Base-by-base conservation (phyloP, 495 filamentous ascomycete species). In the Pseudevernia furfuracea region DNA sequence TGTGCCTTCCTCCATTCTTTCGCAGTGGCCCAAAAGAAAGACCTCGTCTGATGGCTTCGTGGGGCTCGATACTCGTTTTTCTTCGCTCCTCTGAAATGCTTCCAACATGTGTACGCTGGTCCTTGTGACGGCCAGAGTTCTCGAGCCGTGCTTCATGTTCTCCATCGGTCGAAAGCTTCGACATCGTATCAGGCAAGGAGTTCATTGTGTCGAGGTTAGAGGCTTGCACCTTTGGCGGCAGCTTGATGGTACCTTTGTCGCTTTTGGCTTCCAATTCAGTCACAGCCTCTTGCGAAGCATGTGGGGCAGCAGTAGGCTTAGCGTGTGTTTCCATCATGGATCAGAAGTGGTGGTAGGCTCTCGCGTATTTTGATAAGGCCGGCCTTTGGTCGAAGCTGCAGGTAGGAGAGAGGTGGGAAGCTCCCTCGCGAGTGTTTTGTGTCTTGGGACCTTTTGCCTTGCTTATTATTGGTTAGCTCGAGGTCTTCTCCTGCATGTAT, bases 1-100 rank as follows among this genome's bases (percentile, higher is more conserved):
- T 78, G 62, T 82, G 76, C 14, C 76, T 74, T 56, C 73, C 76
- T 79, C 78, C 67, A 74, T 36, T 37, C 49, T 58, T 65, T 46
- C 61, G 28, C 11, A 60, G 52, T 58, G 48, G 65, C 36, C 38
- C 49, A 32, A 68, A 59, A 11, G 64, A 68, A 44, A 61, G 48
- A 15, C 66, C 68, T 59, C 63, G 68, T 58, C 59, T 69, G 23
- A 70, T 61, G 36, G 64, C 64, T 41, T 64, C 62, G 25, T 53
- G 41, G 28, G 55, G 41, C 41, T 59, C 49, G 36, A 55, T 59
- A 28, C 34, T 34, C 30, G 37, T 36, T 43, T 64, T 58, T n/a
- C 30, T 49, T 19, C 41, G 43, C 7, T 2, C 43, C 59, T 48
- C 37, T 25, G 62, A 59, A 7, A 39, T 28, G 23, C 21, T 21